Evolutionary conservation across 2,329 filamentous ascomycete species (phyloP), one percentile per base, ranked within the genome.

Genomic region (Aspergillus sergii): DNA sequence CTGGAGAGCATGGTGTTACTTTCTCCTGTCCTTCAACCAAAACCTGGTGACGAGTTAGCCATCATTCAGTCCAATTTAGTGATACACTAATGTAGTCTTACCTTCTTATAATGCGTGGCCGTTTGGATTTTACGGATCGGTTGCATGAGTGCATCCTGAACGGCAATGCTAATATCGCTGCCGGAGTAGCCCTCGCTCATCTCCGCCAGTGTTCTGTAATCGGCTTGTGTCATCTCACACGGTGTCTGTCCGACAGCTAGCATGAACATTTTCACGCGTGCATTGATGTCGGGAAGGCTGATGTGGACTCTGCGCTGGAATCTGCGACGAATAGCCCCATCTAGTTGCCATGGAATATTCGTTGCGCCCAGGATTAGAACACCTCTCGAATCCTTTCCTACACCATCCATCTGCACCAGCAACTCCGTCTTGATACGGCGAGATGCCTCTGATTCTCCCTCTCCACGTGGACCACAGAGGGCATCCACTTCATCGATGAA

Each of bases 401-500:
- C 95, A 80, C 95, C 96, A 72, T 99, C 95, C 95, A 99, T 99
- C 80, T 99, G 95, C 21, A 99, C 94, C 16, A 99, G 88, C 73
- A 99, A 89, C 79, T 99, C 95, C 0, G 95, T 99, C 82, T 99
- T 99, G 85, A 99, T 99, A 77, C 95, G 91, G 65, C 95, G 88
- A 58, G 94, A 97, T 1, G 96, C 95, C 83, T 99, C 95, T 1
- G 94, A 97, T 82, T 99, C 96, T 76, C 95, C 95, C 84, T 99
- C 95, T 55, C 88, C 89, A 73, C 95, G 88, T 10, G 94, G 94
- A 0, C 95, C 95, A 75, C 95, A 98, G 1, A 99, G 89, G 6
- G 95, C 95, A 78, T 99, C 95, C 67, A 98, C 93, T 80, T 98
- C 94, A 78, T 98, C 94, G 74, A 98, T 97, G 81, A 98, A 98